Evolutionary conservation across 805 yeast genomes (phyloP).

Genomic region (Dipodascopsis uninucleata): DNA sequence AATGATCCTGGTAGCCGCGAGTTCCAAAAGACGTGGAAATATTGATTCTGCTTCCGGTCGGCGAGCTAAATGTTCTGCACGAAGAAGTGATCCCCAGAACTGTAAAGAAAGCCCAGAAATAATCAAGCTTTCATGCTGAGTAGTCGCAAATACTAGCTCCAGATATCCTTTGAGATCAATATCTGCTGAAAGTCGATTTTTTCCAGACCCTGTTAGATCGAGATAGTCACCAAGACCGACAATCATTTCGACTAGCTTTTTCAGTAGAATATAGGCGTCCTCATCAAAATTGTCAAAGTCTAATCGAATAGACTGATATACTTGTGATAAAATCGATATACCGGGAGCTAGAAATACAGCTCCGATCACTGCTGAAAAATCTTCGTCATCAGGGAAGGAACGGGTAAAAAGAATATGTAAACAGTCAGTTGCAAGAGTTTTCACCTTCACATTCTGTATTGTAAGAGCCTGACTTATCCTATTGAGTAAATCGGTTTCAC

Average conservation of each 20-base stretch:
- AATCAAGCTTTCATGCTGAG: constrained; percentile 80
- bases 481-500: constrained; percentile 59
- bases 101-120: constrained; percentile 86
- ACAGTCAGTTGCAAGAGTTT: constrained; percentile 74
- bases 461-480: constrained; percentile 49
- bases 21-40: constrained; percentile 66
- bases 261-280: constrained; percentile 70
- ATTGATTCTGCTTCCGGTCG: constrained; percentile 45
- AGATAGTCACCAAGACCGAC: constrained; percentile 80
- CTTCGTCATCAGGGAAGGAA: constrained; percentile 59
- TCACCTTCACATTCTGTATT: constrained; percentile 53
- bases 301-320: constrained; percentile 51
- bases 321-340: constrained; percentile 60
- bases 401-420: constrained; percentile 85
- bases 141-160: constrained; percentile 71
- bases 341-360: constrained; percentile 72
- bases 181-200: constrained; percentile 44
- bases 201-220: constrained; percentile 44
- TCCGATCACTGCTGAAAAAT: constrained; percentile 75
- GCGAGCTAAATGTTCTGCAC: constrained; percentile 64
- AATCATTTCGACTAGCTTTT: constrained; percentile 89
- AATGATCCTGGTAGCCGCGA: constrained; percentile 72
- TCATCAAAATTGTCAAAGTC: constrained; percentile 72
- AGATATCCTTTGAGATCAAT: constrained; percentile 68
- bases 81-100: constrained; percentile 87